These are phyloP conservation scores for Sclerotinia spermophila DNA, from an alignment of 2,329 filamentous ascomycete genomes.

Conservation along the genomic window DNA sequence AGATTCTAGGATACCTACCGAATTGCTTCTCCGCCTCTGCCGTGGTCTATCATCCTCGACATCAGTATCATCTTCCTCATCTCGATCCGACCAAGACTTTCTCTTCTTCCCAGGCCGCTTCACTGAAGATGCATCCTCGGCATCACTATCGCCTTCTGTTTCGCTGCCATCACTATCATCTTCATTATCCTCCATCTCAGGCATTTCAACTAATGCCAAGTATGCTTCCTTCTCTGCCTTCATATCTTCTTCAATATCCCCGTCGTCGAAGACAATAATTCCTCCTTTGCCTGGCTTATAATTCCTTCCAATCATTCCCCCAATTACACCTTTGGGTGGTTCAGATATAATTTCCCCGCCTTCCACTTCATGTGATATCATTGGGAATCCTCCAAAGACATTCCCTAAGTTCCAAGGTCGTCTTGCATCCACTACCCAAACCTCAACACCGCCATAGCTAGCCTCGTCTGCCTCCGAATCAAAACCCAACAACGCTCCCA, in stretches of 20 bases:
- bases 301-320: conserved; percentile 65
- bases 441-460: conserved; percentile 77
- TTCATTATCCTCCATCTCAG: conserved; percentile 65
- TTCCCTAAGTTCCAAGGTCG: conserved; percentile 94
- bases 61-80: conserved; percentile 58
- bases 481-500: conserved; percentile 75
- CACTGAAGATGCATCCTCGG: conserved; percentile 51
- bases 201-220: conserved; percentile 83
- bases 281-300: conserved; percentile 81
- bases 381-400: conserved; percentile 74
- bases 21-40: conserved; percentile 83
- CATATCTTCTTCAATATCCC: conserved; percentile 86
- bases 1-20: conserved; percentile 50
- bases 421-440: conserved; percentile 90
- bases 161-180: conserved; percentile 49
- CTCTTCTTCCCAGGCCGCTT: conserved; percentile 61
- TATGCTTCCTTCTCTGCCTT: conserved; percentile 74
- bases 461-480: conserved; percentile 63
- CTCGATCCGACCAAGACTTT: conserved; percentile 71
- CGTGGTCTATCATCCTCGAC: conserved; percentile 70
- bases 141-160: conserved; percentile 54
- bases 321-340: conserved; percentile 63
- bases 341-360: conserved; percentile 42
- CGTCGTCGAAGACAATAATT: conserved; percentile 92
- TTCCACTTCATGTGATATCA: conserved; percentile 45